These are phyloP conservation scores for Rhynchospora tenuis DNA, from an alignment of 176 grass and related monocot species.

Conservation along the genomic window DNA sequence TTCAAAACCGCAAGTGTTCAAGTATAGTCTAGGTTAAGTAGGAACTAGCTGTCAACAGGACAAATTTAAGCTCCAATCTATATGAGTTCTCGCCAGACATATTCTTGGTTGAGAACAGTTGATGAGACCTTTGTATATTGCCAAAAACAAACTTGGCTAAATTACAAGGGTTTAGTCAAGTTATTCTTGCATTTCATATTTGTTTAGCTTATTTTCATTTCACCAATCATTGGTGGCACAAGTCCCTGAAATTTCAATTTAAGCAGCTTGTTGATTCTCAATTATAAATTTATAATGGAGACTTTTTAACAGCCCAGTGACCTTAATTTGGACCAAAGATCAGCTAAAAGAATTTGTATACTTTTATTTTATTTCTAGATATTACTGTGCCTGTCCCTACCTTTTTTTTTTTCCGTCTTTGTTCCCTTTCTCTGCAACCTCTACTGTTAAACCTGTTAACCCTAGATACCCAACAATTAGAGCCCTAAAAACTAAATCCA, in stretches of 20 bases:
- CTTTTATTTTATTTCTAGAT: neutral
- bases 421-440: neutral
- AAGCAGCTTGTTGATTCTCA: neutral
- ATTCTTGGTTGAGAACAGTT: neutral
- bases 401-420: neutral
- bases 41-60: neutral
- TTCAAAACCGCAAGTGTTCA: neutral
- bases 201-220: neutral
- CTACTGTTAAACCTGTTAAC: neutral
- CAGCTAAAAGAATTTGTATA: no score
- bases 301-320: neutral
- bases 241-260: neutral
- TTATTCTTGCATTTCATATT: neutral
- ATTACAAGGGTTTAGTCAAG: neutral
- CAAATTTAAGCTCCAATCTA: neutral
- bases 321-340: neutral
- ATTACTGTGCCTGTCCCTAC: neutral
- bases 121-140: neutral
- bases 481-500: neutral
- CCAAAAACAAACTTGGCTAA: neutral
- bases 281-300: neutral
- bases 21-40: neutral
- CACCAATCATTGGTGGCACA: neutral
- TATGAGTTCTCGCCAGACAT: neutral
- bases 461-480: neutral